These are phyloP conservation scores for Mortierella claussenii DNA, from an alignment of 192 early-diverging fungal species.

Conservation along the genomic window DNA sequence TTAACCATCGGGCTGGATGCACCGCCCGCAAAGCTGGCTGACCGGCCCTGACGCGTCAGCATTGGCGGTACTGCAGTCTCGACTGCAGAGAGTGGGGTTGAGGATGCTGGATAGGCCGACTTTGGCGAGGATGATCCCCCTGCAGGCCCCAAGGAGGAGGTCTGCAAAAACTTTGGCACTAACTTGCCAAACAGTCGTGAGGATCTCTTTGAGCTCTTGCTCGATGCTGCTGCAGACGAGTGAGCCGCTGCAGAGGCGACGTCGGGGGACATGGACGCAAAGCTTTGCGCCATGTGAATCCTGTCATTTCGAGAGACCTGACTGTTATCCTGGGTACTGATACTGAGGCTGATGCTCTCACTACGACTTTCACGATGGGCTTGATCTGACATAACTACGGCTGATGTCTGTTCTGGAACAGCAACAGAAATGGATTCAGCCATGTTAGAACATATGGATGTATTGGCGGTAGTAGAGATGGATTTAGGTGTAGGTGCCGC, in stretches of 20 bases:
- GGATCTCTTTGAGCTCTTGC: neutral
- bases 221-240: neutral
- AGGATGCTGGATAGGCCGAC: constrained; percentile 9
- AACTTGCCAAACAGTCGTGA: constrained; percentile 41
- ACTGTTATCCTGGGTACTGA: no score
- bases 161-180: constrained; percentile 46
- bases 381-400: neutral
- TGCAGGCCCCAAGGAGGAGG: neutral
- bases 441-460: no score
- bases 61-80: neutral
- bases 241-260: neutral
- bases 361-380: neutral
- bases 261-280: neutral
- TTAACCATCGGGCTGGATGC: constrained; percentile 5
- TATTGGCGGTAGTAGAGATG: neutral
- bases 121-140: constrained; percentile 3
- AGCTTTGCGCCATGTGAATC: neutral
- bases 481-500: neutral
- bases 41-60: constrained; percentile 11
- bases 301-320: no score
- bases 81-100: constrained; percentile 6
- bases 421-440: no score
- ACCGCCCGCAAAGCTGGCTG: constrained; percentile 19
- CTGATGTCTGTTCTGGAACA: neutral
- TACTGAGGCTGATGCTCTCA: neutral